Evolutionary conservation across 192 early-diverging fungal species (phyloP), one percentile per base, ranked within the genome.

Genomic region (Backusella morwellensis): DNA sequence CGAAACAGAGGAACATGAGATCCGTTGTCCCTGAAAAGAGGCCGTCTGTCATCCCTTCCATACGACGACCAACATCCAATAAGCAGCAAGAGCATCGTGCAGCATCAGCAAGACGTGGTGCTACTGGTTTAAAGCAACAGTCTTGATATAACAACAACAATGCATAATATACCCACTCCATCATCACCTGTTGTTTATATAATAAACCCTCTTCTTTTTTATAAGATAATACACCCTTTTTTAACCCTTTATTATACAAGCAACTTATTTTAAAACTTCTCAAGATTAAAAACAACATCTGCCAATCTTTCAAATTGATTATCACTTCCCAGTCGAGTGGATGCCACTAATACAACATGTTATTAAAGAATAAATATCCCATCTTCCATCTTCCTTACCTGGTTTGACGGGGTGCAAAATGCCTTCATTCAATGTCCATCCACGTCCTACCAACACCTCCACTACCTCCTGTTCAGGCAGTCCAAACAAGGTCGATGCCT

Each of bases 281-380:
- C 70, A 14, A 72, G 44, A 34, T 72, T 72, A 32, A 72, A 32
- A 6, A 72, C 41, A 72, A 72, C 42, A 50, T 72, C 70, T 34
- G 44, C 35, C 40, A 72, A 44, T 19, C 42, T 44, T 32, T 26
- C 70, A 35, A 72, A 72, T 50, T 72, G 40, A 42, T 6, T 19
- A 72, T 44, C 70, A 72, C 15, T 34, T 72, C 7, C 44, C 21
- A 72, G 26, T 17, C 42, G 70, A 32, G 40, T 41, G 17, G 42
- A 4, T 6, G 8, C 15, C 14, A 44, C 42, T 72, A 40, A 50
- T 19, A 29, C 1, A 69, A 40, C 1, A 21, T 35, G 21, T 17
- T 14, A 38, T 11, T n/a, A 40, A 23, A 11, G 41, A n/a, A 69
- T 7, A 38, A n/a, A 38, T 21, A 38, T 11, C 2, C 15, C 12